Conservation (phyloP, 495 filamentous ascomycete species). For the Penicillium alfredii region DNA sequence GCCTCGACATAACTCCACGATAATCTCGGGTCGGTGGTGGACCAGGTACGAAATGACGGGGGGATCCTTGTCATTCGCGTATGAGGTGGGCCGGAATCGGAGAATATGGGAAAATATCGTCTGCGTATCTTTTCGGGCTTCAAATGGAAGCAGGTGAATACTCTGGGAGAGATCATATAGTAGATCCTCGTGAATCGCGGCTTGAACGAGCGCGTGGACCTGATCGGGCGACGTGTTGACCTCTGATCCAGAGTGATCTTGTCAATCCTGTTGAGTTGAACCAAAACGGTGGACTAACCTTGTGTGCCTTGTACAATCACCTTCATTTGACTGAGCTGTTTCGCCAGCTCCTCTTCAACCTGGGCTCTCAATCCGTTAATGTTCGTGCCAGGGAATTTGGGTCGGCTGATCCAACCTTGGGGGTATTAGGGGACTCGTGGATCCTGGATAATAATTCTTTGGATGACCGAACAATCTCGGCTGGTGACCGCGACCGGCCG, state of each 20-base stretch:
- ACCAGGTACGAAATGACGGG: conserved; percentile 81
- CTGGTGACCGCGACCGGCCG: conserved; percentile 48
- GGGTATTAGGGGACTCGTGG: conserved; percentile 35
- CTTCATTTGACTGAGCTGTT: conserved; percentile 76
- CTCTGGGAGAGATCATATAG: conserved; percentile 72
- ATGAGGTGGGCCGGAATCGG: conserved; percentile 60
- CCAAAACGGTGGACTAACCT: no score
- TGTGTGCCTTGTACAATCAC: conserved; percentile 75
- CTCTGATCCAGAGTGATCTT: conserved; percentile 46
- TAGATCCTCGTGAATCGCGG: conserved; percentile 81
- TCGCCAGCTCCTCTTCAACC: conserved; percentile 71
- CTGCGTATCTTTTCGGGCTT: conserved; percentile 84
- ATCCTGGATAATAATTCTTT: conserved; percentile 51
- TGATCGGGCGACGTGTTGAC: conserved; percentile 79
- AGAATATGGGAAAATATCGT: conserved; percentile 85
- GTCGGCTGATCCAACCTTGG: conserved; percentile 48
- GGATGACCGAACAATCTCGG: conserved; percentile 51
- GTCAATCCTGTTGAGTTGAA: no score
- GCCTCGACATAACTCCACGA: conserved; percentile 81
- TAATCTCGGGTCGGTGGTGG: conserved; percentile 75
- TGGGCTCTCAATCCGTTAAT: conserved; percentile 27
- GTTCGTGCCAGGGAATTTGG: conserved; percentile 13
- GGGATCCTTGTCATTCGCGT: conserved; percentile 55
- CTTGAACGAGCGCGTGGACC: conserved; percentile 69
- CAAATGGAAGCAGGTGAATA: conserved; percentile 83